Conservation (phyloP, 139 green algal species). For the Chlamydomonas asymmetrica region DNA sequence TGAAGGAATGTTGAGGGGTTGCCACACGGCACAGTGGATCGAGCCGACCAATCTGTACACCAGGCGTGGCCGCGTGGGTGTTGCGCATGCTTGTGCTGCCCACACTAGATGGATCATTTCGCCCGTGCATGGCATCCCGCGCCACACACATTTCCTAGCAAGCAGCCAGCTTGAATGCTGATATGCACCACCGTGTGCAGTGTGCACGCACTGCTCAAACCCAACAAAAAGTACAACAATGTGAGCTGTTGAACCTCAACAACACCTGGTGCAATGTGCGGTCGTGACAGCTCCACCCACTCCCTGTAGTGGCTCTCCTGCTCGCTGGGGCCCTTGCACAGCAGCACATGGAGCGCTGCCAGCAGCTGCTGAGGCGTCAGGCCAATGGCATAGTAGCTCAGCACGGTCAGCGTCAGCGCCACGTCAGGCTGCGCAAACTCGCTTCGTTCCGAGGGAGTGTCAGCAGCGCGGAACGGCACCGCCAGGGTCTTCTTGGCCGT, state of each 20-base stretch:
- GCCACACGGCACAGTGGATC: background rate
- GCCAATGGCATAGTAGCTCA: conserved; percentile 52
- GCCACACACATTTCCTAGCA: background rate
- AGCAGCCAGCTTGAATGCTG: background rate
- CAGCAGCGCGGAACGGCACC: conserved; percentile 49
- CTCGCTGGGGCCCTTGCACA: conserved; percentile 28
- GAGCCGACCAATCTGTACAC: no score
- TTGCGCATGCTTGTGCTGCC: no score
- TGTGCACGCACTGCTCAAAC: background rate
- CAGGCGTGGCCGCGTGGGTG: no score
- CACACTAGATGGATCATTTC: background rate
- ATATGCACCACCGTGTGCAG: no score
- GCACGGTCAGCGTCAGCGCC: conserved; percentile 37
- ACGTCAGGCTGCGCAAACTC: conserved; percentile 63
- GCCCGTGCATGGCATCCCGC: background rate
- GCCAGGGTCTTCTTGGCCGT: conserved; percentile 44
- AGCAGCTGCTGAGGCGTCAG: conserved; percentile 20
- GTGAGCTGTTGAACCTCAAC: background rate
- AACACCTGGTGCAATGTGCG: conserved; percentile 3
- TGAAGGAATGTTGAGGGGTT: background rate
- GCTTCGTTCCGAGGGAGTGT: conserved; percentile 39
- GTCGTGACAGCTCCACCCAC: conserved; percentile 34
- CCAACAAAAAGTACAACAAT: no score
- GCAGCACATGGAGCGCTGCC: conserved; percentile 20
- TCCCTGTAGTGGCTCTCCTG: conserved; percentile 28